Evolutionary conservation across 495 filamentous ascomycete species (phyloP).

Genomic region (Aspergillus olivimuriae): DNA sequence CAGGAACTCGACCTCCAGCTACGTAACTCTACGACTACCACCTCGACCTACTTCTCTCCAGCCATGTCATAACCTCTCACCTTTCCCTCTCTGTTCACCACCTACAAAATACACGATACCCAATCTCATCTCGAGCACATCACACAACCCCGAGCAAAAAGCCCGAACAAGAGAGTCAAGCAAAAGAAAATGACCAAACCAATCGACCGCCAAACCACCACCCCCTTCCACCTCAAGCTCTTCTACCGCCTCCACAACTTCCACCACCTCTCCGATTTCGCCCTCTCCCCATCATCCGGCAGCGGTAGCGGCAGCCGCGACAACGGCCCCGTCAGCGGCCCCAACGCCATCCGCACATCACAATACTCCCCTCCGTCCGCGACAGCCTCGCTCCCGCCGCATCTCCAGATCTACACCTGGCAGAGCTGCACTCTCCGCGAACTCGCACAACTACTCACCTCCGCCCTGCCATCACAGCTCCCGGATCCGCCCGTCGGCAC

Average conservation of each 20-base stretch:
- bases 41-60: no score
- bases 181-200: no score
- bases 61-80: no score
- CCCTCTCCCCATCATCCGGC: slow-evolving; percentile 11
- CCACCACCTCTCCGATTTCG: slow-evolving; percentile 48
- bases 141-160: not conserved
- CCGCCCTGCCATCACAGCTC: slow-evolving; percentile 59
- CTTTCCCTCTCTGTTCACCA: not conserved
- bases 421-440: slow-evolving; percentile 74
- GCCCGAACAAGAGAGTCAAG: not conserved
- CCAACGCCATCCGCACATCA: slow-evolving; percentile 29
- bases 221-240: slow-evolving; percentile 85
- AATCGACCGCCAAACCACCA: slow-evolving; percentile 64
- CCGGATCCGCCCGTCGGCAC: slow-evolving; percentile 74
- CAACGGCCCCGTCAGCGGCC: slow-evolving; percentile 25
- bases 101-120: not conserved
- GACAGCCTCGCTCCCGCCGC: slow-evolving; percentile 50
- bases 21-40: no score
- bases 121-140: not conserved
- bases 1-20: no score
- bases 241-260: slow-evolving; percentile 73
- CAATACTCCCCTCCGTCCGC: slow-evolving; percentile 22
- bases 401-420: slow-evolving; percentile 87
- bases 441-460: slow-evolving; percentile 67
- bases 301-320: no score